Base-by-base conservation (phyloP, 2,329 filamentous ascomycete species). In the Alternaria conjuncta region DNA sequence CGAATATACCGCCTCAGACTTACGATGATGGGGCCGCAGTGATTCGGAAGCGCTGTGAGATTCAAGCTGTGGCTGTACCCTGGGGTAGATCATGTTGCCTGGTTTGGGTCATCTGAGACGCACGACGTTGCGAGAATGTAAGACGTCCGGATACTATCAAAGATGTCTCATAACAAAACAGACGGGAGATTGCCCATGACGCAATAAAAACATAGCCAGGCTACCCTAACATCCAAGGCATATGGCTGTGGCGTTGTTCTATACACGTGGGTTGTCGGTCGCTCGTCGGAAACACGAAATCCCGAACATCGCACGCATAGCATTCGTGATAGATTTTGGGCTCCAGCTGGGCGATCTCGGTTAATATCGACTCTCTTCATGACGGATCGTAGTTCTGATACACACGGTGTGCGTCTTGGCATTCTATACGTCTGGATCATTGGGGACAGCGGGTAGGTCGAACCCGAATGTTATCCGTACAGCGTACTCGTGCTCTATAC, bases 11-110 rank as follows among this genome's bases (percentile, higher is more conserved):
- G 25, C 21, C 47, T 61, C 36, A 23, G 43, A 32, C 20, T 41
- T 26, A 18, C n/a, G 49, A 32, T 49, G 46, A 60, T 47, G 55
- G 46, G 63, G 36, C 21, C 55, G 59, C 63, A 65, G 66, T 63
- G 20, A 43, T 63, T 64, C 50, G 23, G 45, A 65, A 55, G 51
- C 61, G 36, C 59, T 60, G 64, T 67, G 69, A 69, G 57, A 64
- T 61, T 66, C 60, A 65, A 41, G 59, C 58, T 65, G 75, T 76
- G 71, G 68, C 69, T 72, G 61, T 66, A 70, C 49, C 44, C 58
- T 59, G 45, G 67, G 58, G 44, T 45, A 60, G 43, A 46, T 57
- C 56, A 55, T 46, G 13, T 46, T 47, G 61, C 60, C 56, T 66
- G 61, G 47, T 23, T 58, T 32, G 55, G 54, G 45, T 30, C 44